Conservation (phyloP, 352 stramenopile genomes). For the Phytophthora hybrid region DNA sequence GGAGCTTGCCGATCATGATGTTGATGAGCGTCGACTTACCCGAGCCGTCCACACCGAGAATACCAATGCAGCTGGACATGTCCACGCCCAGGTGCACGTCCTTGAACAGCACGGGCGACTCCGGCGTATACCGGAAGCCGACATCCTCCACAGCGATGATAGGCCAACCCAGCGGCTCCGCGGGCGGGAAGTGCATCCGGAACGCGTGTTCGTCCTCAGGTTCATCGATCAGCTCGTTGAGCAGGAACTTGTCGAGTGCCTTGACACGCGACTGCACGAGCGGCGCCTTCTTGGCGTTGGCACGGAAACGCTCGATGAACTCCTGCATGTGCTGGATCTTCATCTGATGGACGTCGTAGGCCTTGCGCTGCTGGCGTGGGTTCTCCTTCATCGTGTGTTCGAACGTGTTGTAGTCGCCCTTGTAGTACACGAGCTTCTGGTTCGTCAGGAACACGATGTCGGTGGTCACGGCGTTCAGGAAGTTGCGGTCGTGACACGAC, state of each 20-base stretch:
- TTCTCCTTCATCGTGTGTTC: constrained; percentile 95
- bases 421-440: constrained; percentile 94
- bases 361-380: constrained; percentile 93
- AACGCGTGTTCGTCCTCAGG: constrained; percentile 94
- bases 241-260: constrained; percentile 87
- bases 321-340: constrained; percentile 97
- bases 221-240: constrained; percentile 91
- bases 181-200: constrained; percentile 95
- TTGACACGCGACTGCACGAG: constrained; percentile 98
- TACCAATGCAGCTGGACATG: constrained; percentile 94
- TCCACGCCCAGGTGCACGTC: constrained; percentile 98
- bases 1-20: constrained; percentile 96
- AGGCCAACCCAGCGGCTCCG: constrained; percentile 94
- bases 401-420: constrained; percentile 98
- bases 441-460: constrained; percentile 95
- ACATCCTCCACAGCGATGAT: constrained; percentile 95
- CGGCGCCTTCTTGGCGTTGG: constrained; percentile 96
- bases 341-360: constrained; percentile 88
- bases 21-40: constrained; percentile 97
- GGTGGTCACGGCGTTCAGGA: constrained; percentile 97
- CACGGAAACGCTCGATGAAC: constrained; percentile 97
- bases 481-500: constrained; percentile 97
- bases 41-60: constrained; percentile 92
- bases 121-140: constrained; percentile 74
- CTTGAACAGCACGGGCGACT: constrained; percentile 73